phyloP scores from a whole-genome alignment of 2,329 filamentous ascomycete species.

The Aspergillus tanneri region DNA sequence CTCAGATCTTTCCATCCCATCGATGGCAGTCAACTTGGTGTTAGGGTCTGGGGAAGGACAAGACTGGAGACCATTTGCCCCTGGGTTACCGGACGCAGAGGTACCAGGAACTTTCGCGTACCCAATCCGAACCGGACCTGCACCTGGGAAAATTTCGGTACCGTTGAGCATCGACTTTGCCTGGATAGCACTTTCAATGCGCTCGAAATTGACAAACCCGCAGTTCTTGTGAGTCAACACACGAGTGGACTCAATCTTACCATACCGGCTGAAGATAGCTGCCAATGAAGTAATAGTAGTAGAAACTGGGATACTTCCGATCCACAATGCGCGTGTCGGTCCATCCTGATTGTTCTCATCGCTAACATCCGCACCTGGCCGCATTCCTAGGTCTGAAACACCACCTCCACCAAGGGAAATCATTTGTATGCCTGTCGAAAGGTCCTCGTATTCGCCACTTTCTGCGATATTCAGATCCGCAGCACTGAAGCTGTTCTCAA shows the following conservation, averaged over 20 bases:
- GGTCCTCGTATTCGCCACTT: constrained; percentile 73
- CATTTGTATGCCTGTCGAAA: constrained; percentile 77
- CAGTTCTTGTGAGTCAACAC: constrained; percentile 99
- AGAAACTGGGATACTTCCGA: constrained; percentile 94
- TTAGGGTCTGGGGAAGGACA: constrained; percentile 90
- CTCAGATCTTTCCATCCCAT: constrained; percentile 32
- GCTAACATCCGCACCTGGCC: constrained; percentile 62
- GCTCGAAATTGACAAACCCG: constrained; percentile 97
- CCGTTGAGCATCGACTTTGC: constrained; percentile 87
- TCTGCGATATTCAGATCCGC: constrained; percentile 73
- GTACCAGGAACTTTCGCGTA: constrained; percentile 94
- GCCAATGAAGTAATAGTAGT: constrained; percentile 93
- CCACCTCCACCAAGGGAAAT: constrained; percentile 60
- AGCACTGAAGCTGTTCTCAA: constrained; percentile 73
- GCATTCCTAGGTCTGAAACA: constrained; percentile 58
- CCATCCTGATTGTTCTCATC: constrained; percentile 82
- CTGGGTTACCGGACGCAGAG: constrained; percentile 75
- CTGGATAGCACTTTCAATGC: constrained; percentile 82
- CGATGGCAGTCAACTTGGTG: constrained; percentile 37
- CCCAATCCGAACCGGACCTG: constrained; percentile 90
- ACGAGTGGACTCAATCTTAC: constrained; percentile 83
- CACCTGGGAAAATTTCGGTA: constrained; percentile 97
- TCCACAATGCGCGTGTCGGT: constrained; percentile 91
- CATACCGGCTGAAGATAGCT: constrained; percentile 93
- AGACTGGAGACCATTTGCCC: constrained; percentile 80